Evolutionary conservation across 2,329 filamentous ascomycete species (phyloP), one percentile per base, ranked within the genome.

Genomic region (Knufia fluminis): DNA sequence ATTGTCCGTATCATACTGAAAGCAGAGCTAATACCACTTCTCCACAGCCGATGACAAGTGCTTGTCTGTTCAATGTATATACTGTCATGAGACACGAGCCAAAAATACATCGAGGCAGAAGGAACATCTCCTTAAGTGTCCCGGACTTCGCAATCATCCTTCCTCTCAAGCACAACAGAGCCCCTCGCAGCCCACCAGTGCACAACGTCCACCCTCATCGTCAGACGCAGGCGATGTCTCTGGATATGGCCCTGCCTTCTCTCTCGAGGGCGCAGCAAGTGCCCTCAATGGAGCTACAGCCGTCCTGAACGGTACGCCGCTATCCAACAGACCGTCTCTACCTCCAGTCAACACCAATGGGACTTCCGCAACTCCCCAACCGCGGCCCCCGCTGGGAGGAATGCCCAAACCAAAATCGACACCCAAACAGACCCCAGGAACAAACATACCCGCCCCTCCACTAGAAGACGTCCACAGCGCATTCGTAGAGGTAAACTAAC

Each of bases 51-150:
- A 58, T 52, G 56, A 58, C 47, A 58, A 74, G 68, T 74, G 71
- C 62, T 70, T 74, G 53, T 74, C 71, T 39, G 71, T 73, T 19
- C 71, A 74, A 64, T 74, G 71, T 61, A 73, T 74, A 62, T 74
- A 74, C 59, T 74, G 71, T 54, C 71, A 74, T 59, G 71, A 73
- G 61, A 73, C 73, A 51, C 68, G 71, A 53, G 71, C 71, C 60
- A 74, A 74, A 65, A 74, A 74, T 57, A 74, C 71, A 49, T 72
- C 69, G 52, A 70, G 71, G 53, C 71, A 74, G 63, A 74, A 74
- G 60, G 69, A 73, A 58, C 71, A 74, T 58, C 62, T 74, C 16
- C 70, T 72, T 50, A 71, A 73, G 58, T 74, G 71, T 56, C 71
- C 70, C 44, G 70, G 69, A 51, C 62, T 72, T 31, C 68, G 69